phyloP scores from a whole-genome alignment of 306 rosid genomes.

The Cyamopsis tetragonoloba region DNA sequence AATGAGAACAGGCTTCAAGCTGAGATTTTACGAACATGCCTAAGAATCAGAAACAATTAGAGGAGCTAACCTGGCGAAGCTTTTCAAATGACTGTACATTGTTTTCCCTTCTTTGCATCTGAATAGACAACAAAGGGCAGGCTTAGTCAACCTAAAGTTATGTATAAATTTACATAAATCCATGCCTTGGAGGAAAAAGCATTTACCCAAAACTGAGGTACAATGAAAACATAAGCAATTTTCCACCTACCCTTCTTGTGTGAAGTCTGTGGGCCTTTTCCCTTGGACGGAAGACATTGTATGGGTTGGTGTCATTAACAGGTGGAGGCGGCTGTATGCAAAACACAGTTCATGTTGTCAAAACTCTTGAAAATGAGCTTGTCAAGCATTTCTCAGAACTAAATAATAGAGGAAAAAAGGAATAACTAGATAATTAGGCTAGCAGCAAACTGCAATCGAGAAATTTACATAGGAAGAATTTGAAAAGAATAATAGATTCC shows the following conservation, averaged over 20 bases:
- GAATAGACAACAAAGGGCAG: conserved; percentile 26
- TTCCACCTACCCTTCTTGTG: conserved; percentile 81
- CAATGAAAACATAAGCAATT: conserved; percentile 22
- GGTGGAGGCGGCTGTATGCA: conserved; percentile 92
- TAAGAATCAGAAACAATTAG: conserved; percentile 13
- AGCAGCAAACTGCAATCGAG: conserved; percentile 1
- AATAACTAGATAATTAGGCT: not conserved
- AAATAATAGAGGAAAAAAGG: not conserved
- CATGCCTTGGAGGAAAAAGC: conserved; percentile 17
- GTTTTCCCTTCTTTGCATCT: conserved; percentile 99
- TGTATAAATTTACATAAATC: not conserved
- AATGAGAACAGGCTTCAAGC: not conserved
- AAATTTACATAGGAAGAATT: conserved; percentile 4
- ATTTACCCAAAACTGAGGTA: conserved; percentile 30
- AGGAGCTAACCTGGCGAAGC: conserved; percentile 85
- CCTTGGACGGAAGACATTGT: conserved; percentile 98
- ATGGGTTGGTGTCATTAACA: conserved; percentile 93
- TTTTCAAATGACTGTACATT: conserved; percentile 97
- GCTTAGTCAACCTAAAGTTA: not conserved
- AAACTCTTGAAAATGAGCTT: conserved; percentile 20
- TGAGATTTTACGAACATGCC: conserved; percentile 11
- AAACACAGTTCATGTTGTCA: conserved; percentile 35
- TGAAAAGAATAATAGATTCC: not conserved
- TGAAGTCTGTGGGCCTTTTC: conserved; percentile 98
- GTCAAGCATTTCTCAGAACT: no score